Percentiles rank a stretch among this genome's conserved stretches.
Evolutionary conservation across 106 monocot species (phyloP).

Genomic region (Posidonia australis): DNA sequence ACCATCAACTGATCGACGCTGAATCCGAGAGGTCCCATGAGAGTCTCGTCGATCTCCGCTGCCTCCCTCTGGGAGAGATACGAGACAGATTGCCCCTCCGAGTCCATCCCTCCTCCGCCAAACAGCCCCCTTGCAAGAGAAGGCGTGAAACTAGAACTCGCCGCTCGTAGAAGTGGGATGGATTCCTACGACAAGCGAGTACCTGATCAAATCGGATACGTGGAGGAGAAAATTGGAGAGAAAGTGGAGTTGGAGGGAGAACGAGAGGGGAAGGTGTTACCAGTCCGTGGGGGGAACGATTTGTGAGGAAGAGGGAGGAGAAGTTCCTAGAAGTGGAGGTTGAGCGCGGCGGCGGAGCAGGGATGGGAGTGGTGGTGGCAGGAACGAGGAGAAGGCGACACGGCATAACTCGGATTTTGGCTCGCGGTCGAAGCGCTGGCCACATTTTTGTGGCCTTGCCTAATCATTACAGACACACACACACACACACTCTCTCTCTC

Average conservation of each 20-base stretch:
- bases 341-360: neutral
- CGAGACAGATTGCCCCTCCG: slow-evolving; percentile 26
- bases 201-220: neutral
- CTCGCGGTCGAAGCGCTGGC: neutral
- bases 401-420: slow-evolving; percentile 5
- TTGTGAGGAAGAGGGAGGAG: neutral
- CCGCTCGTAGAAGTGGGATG: neutral
- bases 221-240: too few species aligned
- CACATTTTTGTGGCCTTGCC: too few species aligned
- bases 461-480: too few species aligned
- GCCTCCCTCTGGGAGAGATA: slow-evolving; percentile 66
- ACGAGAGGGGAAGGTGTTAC: neutral
- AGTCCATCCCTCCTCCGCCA: slow-evolving; percentile 13
- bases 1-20: slow-evolving; percentile 97
- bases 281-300: neutral
- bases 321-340: neutral
- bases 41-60: slow-evolving; percentile 76
- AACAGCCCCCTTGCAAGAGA: slow-evolving; percentile 9
- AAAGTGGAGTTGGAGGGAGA: too few species aligned
- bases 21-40: slow-evolving; percentile 96
- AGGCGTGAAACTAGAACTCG: neutral
- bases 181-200: neutral
- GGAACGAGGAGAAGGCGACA: neutral
- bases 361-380: neutral
- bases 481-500: too few species aligned